Percentiles rank a stretch among this genome's conserved stretches.
phyloP scores from a whole-genome alignment of 345 rosid genomes.

The Psidium guajava region DNA sequence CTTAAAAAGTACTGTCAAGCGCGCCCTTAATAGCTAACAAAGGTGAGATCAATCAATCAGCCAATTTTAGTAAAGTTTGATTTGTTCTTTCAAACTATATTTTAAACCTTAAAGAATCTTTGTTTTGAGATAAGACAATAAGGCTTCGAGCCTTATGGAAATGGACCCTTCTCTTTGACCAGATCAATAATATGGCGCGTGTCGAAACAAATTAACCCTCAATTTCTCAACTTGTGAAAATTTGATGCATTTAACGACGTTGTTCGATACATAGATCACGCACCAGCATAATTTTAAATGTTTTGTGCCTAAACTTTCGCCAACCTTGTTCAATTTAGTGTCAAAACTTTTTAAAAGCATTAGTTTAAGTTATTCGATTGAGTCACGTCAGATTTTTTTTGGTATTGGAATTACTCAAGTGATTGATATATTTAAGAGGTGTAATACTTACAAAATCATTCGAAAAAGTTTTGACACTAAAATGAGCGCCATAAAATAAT shows the following conservation, averaged over 20 bases:
- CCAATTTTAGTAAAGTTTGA: neutral
- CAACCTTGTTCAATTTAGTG: neutral
- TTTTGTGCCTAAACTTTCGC: neutral
- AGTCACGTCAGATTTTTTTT: neutral
- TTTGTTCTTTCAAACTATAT: neutral
- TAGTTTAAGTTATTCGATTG: neutral
- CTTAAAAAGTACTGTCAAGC: too few species aligned
- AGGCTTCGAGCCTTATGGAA: neutral
- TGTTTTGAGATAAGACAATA: neutral
- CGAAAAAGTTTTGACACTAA: neutral
- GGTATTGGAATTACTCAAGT: fast-evolving
- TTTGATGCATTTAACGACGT: neutral
- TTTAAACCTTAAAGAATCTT: neutral
- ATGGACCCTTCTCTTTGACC: neutral
- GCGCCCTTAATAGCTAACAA: neutral
- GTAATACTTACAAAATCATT: neutral
- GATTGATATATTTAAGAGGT: neutral
- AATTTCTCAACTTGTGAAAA: neutral
- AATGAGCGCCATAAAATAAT: neutral
- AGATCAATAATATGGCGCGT: fast-evolving
- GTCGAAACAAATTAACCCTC: neutral
- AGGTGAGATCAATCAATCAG: neutral
- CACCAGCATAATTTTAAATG: neutral
- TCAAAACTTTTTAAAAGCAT: neutral
- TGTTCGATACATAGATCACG: neutral